These are phyloP conservation scores for Stagonosporopsis cucurbitacearum DNA, from an alignment of 2,329 filamentous ascomycete species.

Conservation along the genomic window DNA sequence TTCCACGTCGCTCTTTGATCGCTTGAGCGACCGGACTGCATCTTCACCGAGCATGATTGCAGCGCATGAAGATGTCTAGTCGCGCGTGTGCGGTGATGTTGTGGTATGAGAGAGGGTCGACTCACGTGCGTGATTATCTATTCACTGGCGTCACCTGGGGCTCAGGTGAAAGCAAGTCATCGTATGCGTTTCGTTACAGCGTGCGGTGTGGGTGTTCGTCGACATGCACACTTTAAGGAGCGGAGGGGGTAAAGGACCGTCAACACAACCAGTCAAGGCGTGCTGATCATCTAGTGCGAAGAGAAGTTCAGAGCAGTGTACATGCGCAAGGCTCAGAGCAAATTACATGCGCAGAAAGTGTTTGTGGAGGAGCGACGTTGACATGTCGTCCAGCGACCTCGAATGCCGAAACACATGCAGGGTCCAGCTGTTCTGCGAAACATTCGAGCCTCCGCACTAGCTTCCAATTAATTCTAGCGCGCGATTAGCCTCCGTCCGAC, in stretches of 20 bases:
- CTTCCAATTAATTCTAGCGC: conserved; percentile 23
- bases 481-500: conserved; percentile 16
- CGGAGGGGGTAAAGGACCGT: conserved; percentile 9
- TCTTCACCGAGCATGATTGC: conserved; percentile 29
- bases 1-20: conserved; percentile 11
- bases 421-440: conserved; percentile 21
- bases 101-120: conserved; percentile 20
- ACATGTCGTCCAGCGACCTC: conserved; percentile 16
- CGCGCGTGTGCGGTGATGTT: conserved; percentile 7
- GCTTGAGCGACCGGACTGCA: conserved; percentile 31
- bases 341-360: conserved; percentile 4
- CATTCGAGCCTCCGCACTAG: conserved; percentile 1
- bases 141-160: conserved; percentile 21
- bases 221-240: conserved; percentile 25
- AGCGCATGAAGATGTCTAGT: background rate
- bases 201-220: conserved; percentile 23
- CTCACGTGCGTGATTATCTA: conserved; percentile 31
- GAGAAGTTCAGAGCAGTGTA: background rate
- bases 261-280: conserved; percentile 11
- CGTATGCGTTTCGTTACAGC: conserved; percentile 30
- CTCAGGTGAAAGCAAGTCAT: conserved; percentile 38
- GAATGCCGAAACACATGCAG: conserved; percentile 31
- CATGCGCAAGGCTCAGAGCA: conserved; percentile 1
- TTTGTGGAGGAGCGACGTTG: conserved; percentile 6
- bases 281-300: background rate